Evolutionary conservation across 2,329 filamentous ascomycete species (phyloP), one percentile per base, ranked within the genome.

Genomic region (Colletotrichum tropicicola): DNA sequence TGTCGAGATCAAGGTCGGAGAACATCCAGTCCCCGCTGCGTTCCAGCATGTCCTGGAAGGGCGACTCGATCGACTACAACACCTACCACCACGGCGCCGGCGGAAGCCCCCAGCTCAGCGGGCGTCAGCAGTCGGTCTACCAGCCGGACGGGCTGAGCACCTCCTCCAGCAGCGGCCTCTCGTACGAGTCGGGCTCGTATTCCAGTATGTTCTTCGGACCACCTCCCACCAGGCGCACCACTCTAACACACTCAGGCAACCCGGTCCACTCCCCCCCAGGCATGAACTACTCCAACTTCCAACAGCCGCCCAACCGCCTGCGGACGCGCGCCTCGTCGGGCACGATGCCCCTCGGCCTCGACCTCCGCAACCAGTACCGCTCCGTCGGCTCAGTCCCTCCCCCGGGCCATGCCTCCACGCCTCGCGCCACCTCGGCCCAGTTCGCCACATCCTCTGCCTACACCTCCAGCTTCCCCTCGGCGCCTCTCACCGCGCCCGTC

Each of bases 21-120:
- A 86, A 80, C 10, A 73, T 88, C 13, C 85, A 89, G 64, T 89
- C 87, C 13, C 86, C 87, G 3, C 75, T 89, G 47, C 80, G 87
- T 35, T 82, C 87, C 9, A 87, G 84, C 71, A 87, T 89, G 84
- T 85, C 86, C 12, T 90, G 87, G 87, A 89, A 89, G 73, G 84
- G 85, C 13, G 85, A 87, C 66, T 78, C 83, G 1, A 82, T 89
- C 60, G 86, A 88, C 70, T 89, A 88, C 71, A 81, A 79, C 10
- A 81, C 79, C 10, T 88, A 87, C 70, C 79, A 83, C 47, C 79
- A 83, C 48, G 77, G 76, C 15, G 77, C 78, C 8, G 80, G 78
- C 59, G 72, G 75, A 6, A 87, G 83, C 70, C 81, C 86, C 4
- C 79, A 78, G 52, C 75, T 84, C 35, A 76, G 77, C 44, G 79